phyloP scores from a whole-genome alignment of 257 asterid species.

The Apocynum venetum region DNA sequence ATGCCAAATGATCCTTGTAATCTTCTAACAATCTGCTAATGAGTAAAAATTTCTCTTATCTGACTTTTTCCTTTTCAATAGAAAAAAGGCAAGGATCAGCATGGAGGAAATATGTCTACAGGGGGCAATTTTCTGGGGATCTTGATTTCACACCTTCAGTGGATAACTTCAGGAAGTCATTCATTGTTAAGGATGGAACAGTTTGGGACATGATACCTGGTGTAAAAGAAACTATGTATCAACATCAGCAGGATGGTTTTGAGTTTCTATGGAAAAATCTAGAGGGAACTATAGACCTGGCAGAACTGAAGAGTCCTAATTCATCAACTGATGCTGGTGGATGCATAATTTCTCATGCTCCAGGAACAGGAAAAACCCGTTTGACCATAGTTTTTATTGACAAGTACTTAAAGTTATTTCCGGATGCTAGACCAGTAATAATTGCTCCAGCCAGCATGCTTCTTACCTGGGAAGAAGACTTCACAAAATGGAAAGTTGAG shows the following conservation, averaged over 20 bases:
- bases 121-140: conserved; percentile 12
- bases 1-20: neutral
- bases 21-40: neutral
- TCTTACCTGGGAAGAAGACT: conserved; percentile 66
- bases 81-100: conserved; percentile 18
- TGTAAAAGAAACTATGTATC: conserved; percentile 31
- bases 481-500: conserved; percentile 49
- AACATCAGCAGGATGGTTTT: conserved; percentile 63
- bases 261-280: conserved; percentile 63
- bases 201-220: conserved; percentile 53
- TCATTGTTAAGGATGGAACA: conserved; percentile 22
- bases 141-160: conserved; percentile 13
- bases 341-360: conserved; percentile 76
- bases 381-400: conserved; percentile 46
- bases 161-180: conserved; percentile 1
- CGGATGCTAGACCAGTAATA: conserved; percentile 42
- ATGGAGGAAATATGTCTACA: conserved; percentile 10
- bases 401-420: conserved; percentile 44
- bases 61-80: conserved; percentile 10
- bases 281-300: conserved; percentile 40
- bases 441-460: conserved; percentile 65
- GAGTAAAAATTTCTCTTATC: neutral
- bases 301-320: conserved; percentile 28
- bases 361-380: conserved; percentile 67
- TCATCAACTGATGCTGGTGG: conserved; percentile 47